These are phyloP conservation scores for Cardamine resedifolia DNA, from an alignment of 345 rosid species.

Conservation along the genomic window DNA sequence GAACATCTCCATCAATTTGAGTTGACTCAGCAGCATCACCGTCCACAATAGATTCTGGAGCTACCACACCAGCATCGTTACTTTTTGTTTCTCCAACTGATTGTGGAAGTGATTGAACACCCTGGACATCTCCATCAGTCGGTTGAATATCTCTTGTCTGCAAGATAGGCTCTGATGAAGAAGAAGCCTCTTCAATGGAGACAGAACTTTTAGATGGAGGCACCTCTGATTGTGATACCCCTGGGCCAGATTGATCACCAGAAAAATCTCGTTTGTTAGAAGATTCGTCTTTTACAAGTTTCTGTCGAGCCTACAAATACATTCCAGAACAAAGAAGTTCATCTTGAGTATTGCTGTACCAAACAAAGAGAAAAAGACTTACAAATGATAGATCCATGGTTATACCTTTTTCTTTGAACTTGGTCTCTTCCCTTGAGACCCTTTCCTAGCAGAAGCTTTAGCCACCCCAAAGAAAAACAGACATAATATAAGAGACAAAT, in stretches of 20 bases:
- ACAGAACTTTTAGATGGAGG: conserved; percentile 42
- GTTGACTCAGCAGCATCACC: conserved; percentile 37
- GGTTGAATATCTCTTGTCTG: conserved; percentile 36
- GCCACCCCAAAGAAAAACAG: conserved; percentile 21
- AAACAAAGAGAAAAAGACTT: background rate
- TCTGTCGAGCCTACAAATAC: conserved; percentile 55
- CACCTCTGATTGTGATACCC: conserved; percentile 40
- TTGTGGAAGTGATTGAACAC: conserved; percentile 37
- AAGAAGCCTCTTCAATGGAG: conserved; percentile 43
- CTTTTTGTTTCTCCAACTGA: conserved; percentile 36
- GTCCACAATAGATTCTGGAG: conserved; percentile 38
- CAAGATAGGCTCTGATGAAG: conserved; percentile 35
- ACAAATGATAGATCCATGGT: conserved; percentile 5
- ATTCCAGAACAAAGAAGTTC: conserved; percentile 14
- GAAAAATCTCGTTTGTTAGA: conserved; percentile 38
- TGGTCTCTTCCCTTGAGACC: conserved; percentile 60
- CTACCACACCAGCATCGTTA: conserved; percentile 44
- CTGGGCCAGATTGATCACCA: conserved; percentile 40
- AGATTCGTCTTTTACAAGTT: conserved; percentile 43
- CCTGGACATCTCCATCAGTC: conserved; percentile 41
- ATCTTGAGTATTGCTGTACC: background rate
- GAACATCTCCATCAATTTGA: conserved; percentile 48
- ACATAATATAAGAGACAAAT: conserved; percentile 11
- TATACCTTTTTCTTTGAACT: conserved; percentile 69
- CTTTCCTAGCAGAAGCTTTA: conserved; percentile 70